Percentiles rank a stretch among this genome's conserved stretches.
These are phyloP conservation scores for Heliamphora exappendiculata DNA, from an alignment of 148 eudicot species.

Conservation along the genomic window DNA sequence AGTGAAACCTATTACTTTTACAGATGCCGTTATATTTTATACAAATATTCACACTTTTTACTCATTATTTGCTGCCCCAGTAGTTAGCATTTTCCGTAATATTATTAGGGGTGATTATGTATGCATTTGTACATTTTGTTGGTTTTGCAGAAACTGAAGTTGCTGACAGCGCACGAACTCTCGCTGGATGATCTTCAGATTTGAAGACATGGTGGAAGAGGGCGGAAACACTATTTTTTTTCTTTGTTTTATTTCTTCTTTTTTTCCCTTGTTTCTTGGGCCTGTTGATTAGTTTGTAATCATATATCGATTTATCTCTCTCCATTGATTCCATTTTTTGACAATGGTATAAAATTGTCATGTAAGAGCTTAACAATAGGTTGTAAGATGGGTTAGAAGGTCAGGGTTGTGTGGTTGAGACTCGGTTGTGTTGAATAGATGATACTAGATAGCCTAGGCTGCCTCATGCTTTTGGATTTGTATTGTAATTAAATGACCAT, in stretches of 20 bases:
- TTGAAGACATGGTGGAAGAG: constrained; percentile 1
- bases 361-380: constrained; percentile 6
- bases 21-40: no score
- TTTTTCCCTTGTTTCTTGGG: no score
- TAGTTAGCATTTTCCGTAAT: background rate
- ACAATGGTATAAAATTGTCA: constrained; percentile 8
- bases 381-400: background rate
- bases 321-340: constrained; percentile 5
- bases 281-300: constrained; percentile 9
- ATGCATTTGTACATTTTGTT: background rate
- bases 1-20: no score
- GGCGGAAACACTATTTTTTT: background rate
- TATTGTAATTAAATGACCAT: constrained; percentile 13
- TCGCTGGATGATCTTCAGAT: constrained; percentile 79
- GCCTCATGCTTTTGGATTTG: background rate
- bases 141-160: constrained; percentile 72
- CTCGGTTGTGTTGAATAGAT: background rate
- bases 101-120: background rate
- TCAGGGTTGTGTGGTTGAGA: background rate
- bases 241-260: no score
- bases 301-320: constrained; percentile 2
- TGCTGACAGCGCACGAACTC: constrained; percentile 52
- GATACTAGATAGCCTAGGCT: no score
- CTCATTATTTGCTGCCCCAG: no score
- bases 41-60: no score